Evolutionary conservation across 495 filamentous ascomycete species (phyloP), one percentile per base, ranked within the genome.

Genomic region (Podospora anserina): DNA sequence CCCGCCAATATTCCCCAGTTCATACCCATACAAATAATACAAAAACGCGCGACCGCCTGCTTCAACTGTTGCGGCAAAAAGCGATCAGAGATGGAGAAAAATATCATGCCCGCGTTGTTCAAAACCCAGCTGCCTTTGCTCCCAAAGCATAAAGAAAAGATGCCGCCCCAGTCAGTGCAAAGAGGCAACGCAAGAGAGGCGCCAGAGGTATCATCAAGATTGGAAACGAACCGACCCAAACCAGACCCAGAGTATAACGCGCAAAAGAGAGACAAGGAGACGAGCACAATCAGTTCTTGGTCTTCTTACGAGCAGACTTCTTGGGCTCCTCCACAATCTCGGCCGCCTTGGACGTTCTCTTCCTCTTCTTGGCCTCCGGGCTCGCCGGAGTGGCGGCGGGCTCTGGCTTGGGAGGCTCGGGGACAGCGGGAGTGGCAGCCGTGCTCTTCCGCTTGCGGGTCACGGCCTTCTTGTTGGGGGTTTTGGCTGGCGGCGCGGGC

Each of bases 311-410:
- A 60, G 79, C 79, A 15, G 81, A 82, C 77, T 85, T 85, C 78
- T 85, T 85, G 32, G 82, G 82, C 64, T 85, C 82, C 72, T 82
- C 82, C 4, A 75, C 69, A 11, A 76, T 76, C 69, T 78, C 78
- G 4, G 79, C 77, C 7, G 77, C 78, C 74, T 84, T 84, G 64
- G 82, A 82, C 13, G 72, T 77, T 61, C 82, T 74, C 85, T 90
- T 90, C 76, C 89, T 88, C 87, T 91, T 92, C 85, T 89, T 90
- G 62, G 60, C 60, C 67, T 84, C 82, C 18, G 82, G 82, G 77
- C 81, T 83, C 39, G 78, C 78, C 15, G 81, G 80, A n/a, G 80
- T 81, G 68, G 80, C 80, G 67, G 80, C 81, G 73, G 82, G 80
- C 86, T 86, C 87, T 56, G 77, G 75, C 65, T 88, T 83, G 30